Base-by-base conservation (phyloP, 2,329 filamentous ascomycete species). In the Verticillium zaregamsianum region DNA sequence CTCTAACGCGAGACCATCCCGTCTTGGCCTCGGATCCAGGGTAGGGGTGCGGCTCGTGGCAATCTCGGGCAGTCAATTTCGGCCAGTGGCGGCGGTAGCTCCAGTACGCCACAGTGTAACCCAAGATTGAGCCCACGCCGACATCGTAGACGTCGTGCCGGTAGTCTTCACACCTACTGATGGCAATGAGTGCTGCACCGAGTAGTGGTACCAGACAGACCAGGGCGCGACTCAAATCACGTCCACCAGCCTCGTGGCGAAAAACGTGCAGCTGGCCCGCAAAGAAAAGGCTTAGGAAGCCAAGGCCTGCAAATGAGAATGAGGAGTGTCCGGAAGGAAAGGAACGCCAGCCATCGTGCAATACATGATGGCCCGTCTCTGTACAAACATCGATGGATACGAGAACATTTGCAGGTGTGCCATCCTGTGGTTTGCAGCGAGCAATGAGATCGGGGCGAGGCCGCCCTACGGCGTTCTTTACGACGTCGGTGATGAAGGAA, bases 401-500 rank as follows among this genome's bases (percentile, higher is more conserved):
- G 2, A 90, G 80, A 4, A 75, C 73, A 66, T 83, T 70, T 6
- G 71, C 71, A 49, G 81, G 77, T 2, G 84, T 85, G 37, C 74
- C 79, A 0, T 71, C 35, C 0, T 69, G 77, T 1, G 95, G 93
- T 66, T 90, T 88, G 77, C 95, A 99, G 40, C 95, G 88, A n/a
- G 90, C 87, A 31, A 87, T 71, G 4, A 87, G 72, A 66, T 87
- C 85, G 0, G 85, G 85, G 6, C 85, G 78, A 17, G 93, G 92
- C 12, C 92, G 80, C 9, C 92, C 92, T 31, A 94, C 90, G 11
- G 90, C 85, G 72, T 96, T 97, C 77, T 99, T 99, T 71, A 98
- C 83, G 32, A 94, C 79, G 72, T 98, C 93, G 55, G 95, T 98
- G 54, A 98, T 80, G 73, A 97, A 90, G 6, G 87, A 85, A 0